Evolutionary conservation across 768 basidiomycete species (phyloP).

Genomic region (Pleurotus pulmonarius): DNA sequence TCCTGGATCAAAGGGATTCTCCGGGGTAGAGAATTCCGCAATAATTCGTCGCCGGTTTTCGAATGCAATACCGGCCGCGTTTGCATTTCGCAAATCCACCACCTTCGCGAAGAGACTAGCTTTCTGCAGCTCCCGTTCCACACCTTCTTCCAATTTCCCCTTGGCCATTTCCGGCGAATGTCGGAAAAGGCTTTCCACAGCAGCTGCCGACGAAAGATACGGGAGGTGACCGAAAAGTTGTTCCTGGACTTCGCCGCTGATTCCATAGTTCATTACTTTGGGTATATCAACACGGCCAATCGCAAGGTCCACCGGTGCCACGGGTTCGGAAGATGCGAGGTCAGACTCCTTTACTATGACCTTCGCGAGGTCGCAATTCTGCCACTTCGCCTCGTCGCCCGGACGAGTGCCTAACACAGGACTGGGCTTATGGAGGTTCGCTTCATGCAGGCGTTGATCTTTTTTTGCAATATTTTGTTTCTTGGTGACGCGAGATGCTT

Average conservation of each 20-base stretch:
- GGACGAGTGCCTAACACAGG: conserved; percentile 73
- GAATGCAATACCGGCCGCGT: conserved; percentile 79
- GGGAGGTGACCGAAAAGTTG: conserved; percentile 71
- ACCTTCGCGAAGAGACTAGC: conserved; percentile 59
- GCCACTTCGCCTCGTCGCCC: conserved; percentile 67
- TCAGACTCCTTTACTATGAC: conserved; percentile 54
- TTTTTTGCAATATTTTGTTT: conserved; percentile 44
- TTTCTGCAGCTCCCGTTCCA: conserved; percentile 38
- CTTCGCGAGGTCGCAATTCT: conserved; percentile 58
- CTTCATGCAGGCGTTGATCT: conserved; percentile 26
- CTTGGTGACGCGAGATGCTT: conserved; percentile 30
- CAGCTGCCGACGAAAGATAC: conserved; percentile 35
- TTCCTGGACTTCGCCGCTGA: conserved; percentile 53
- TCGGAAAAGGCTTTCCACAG: conserved; percentile 4
- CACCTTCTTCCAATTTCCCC: conserved; percentile 18
- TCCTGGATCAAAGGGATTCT: conserved; percentile 72
- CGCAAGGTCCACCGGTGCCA: conserved; percentile 19
- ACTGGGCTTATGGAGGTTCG: conserved; percentile 42
- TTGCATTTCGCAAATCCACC: conserved; percentile 85
- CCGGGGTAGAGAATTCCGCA: conserved; percentile 67
- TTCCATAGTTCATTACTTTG: conserved; percentile 56
- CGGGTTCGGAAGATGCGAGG: conserved; percentile 26
- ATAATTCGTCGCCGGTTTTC: conserved; percentile 84
- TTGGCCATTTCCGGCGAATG: conserved; percentile 16
- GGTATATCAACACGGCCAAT: conserved; percentile 47